Base-by-base conservation (phyloP, 2,329 filamentous ascomycete species). In the Aspergillus fumigatiaffinis region DNA sequence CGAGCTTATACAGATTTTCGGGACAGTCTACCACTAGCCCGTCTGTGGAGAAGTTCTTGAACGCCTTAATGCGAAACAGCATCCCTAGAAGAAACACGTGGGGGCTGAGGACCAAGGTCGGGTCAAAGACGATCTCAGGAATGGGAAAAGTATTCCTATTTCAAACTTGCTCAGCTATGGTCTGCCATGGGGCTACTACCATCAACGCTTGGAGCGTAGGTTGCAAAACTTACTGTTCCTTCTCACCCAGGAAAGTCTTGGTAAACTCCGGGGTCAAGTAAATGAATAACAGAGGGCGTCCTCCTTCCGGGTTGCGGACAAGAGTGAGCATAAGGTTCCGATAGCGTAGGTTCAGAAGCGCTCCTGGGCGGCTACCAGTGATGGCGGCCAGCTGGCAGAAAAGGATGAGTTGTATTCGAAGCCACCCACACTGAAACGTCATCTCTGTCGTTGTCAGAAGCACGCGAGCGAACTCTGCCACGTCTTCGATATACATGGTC, bases 111-210 rank as follows among this genome's bases (percentile, higher is more conserved):
- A 74, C 61, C 14, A 78, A 63, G 6, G 64, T 74, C 1, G 57
- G 66, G 58, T 74, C 58, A 65, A 70, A 75, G 46, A 78, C 68
- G 47, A 71, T 72, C 59, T 76, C 64, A 6, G 67, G 70, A 32
- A 77, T 59, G 2, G 59, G 59, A 50, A 76, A 76, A 6, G 54
- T 71, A 54, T 73, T 72, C 32, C 69, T 71, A 52, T 54, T 52
- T 41, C 10, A 32, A 21, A 57, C 47, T 52, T 25, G 12, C 32
- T 53, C 38, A 59, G 53, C 44, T 42, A 32, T 47, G 14, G 9
- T 72, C 3, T 57, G 28, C 28, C 28, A 29, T n/a, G 9, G 28
- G 28, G 28, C 0, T 29, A 29, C 28, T 3, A 8, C 28, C 8
- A 28, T 28, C 9, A 4, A 29, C 3, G 3, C 28, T 29, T 29